phyloP scores from a whole-genome alignment of 2,329 filamentous ascomycete genomes.

The Xylaria multiplex region DNA sequence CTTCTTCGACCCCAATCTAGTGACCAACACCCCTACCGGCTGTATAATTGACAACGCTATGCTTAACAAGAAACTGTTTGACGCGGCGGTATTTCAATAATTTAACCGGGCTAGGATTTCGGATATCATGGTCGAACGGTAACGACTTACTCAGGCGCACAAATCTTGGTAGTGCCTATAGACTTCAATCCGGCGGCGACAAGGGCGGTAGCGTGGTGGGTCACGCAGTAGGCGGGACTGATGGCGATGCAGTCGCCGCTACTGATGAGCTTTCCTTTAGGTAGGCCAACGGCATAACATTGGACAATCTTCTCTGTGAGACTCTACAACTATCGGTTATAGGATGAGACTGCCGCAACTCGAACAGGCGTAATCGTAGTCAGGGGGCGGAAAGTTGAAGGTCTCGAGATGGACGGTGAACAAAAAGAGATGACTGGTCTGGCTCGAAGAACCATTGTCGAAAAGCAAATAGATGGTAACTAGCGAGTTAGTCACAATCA shows the following conservation, averaged over 20 bases:
- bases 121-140: conserved; percentile 50
- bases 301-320: conserved; percentile 26
- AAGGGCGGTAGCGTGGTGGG: conserved; percentile 72
- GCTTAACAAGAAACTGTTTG: no score
- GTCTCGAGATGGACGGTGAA: no score
- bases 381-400: no score
- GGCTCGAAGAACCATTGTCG: no score
- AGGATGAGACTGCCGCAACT: no score
- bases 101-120: conserved; percentile 78
- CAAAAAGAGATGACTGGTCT: no score
- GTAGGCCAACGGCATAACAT: conserved; percentile 1
- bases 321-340: conserved; percentile 2
- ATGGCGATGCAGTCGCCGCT: conserved; percentile 84
- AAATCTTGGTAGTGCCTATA: conserved; percentile 79
- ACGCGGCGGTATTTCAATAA: no score
- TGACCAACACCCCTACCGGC: conserved; percentile 77
- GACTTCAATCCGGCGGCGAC: conserved; percentile 82
- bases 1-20: conserved; percentile 90
- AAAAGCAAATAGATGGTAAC: no score
- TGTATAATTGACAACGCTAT: no score
- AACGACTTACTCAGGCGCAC: conserved; percentile 68
- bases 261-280: conserved; percentile 8
- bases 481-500: no score
- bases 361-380: neutral
- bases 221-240: conserved; percentile 79